Evolutionary conservation across 1,139 yeast genomes (phyloP).

Genomic region (Nadsonia starkeyi-henricii): DNA sequence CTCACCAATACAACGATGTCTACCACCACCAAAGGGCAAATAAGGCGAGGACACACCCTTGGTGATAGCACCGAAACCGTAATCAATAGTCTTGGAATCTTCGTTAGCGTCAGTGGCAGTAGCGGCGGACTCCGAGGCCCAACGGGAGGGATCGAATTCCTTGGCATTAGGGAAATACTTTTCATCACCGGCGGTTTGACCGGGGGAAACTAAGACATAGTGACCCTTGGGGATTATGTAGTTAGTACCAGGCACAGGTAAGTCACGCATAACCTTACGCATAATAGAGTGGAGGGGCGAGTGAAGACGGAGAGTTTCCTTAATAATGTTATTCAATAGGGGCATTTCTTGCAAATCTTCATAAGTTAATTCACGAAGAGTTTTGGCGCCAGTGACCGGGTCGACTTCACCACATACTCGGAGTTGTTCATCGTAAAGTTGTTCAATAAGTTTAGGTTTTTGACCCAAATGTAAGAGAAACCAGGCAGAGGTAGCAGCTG

Average conservation of each 20-base stretch:
- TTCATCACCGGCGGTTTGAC: constrained; percentile 69
- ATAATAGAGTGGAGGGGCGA: constrained; percentile 92
- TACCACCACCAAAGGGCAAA: constrained; percentile 97
- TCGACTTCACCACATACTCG: constrained; percentile 40
- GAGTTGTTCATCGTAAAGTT: constrained; percentile 59
- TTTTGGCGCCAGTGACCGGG: constrained; percentile 17
- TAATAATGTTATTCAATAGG: constrained; percentile 64
- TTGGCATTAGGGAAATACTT: constrained; percentile 60
- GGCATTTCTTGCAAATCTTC: constrained; percentile 77
- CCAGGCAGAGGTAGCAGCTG: constrained; percentile 96
- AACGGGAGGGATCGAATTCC: constrained; percentile 71
- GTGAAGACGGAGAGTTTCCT: constrained; percentile 90
- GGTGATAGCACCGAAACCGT: constrained; percentile 90
- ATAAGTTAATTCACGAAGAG: constrained; percentile 39
- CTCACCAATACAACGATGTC: constrained; percentile 98
- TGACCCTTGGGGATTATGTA: constrained; percentile 83
- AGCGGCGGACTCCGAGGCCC: constrained; percentile 33
- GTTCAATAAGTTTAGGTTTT: constrained; percentile 70
- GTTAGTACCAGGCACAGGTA: constrained; percentile 67
- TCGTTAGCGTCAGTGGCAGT: constrained; percentile 23
- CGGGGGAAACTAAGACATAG: constrained; percentile 85
- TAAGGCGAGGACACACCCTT: constrained; percentile 94
- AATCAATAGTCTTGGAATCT: constrained; percentile 49
- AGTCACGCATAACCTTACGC: constrained; percentile 71
- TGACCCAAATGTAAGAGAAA: constrained; percentile 80